These are phyloP conservation scores for Trichosporon sp. DNA, from an alignment of 1,284 basidiomycete genomes.

Conservation along the genomic window DNA sequence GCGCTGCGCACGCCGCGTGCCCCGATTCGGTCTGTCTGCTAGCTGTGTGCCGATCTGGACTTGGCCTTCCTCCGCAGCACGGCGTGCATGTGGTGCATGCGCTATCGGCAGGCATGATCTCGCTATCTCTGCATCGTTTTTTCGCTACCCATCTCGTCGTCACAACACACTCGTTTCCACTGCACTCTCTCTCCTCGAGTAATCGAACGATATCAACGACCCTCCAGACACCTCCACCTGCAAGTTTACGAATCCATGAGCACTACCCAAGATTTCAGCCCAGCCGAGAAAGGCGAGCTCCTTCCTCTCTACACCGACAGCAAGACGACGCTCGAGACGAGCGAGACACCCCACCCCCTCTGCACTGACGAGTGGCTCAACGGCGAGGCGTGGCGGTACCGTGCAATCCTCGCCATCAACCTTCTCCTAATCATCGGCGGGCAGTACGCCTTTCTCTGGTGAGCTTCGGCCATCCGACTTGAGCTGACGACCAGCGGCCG, in stretches of 20 bases:
- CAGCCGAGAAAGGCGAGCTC: background rate
- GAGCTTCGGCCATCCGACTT: background rate
- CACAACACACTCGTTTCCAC: background rate
- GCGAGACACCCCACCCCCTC: background rate
- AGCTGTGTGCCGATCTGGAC: too few species aligned
- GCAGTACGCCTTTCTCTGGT: slow-evolving; percentile 1
- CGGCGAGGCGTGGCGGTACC: background rate
- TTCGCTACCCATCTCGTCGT: background rate
- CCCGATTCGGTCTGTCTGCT: background rate
- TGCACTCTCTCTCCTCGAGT: background rate
- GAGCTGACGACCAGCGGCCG: background rate
- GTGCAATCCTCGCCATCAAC: background rate
- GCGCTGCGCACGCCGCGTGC: background rate
- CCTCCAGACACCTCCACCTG: background rate
- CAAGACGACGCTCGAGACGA: background rate
- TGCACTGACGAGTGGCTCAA: background rate
- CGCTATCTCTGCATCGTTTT: background rate
- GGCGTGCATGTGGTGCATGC: background rate
- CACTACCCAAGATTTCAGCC: background rate
- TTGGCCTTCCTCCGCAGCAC: background rate
- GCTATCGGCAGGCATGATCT: background rate
- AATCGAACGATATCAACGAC: too few species aligned
- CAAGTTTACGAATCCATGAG: background rate
- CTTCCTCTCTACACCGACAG: background rate
- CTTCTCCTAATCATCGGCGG: background rate